phyloP scores from a whole-genome alignment of 257 asterid genomes.

The Fraxinus americana region DNA sequence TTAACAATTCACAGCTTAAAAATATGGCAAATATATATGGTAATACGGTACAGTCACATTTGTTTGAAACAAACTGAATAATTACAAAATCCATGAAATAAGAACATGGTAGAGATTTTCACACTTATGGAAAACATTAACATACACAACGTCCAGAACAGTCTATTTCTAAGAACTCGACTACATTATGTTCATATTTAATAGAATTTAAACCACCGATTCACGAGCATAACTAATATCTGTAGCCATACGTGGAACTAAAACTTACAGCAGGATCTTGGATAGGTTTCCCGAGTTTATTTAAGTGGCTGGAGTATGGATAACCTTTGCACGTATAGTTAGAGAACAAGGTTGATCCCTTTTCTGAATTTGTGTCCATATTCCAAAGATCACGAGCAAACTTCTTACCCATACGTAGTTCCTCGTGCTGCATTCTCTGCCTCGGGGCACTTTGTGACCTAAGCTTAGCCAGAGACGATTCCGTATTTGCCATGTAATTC shows the following conservation, averaged over 20 bases:
- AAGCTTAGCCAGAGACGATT: conserved; percentile 16
- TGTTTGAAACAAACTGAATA: conserved; percentile 20
- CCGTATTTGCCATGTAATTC: conserved; percentile 18
- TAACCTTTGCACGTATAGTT: conserved; percentile 38
- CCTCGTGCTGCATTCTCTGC: conserved; percentile 44
- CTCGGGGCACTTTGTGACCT: conserved; percentile 24
- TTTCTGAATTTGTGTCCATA: conserved; percentile 38
- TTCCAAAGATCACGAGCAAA: conserved; percentile 33
- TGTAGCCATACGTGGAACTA: conserved; percentile 30
- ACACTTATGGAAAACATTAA: conserved; percentile 16
- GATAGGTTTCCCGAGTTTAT: conserved; percentile 36
- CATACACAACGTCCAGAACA: conserved; percentile 9
- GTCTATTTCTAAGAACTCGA: background rate
- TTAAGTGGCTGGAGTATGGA: conserved; percentile 32
- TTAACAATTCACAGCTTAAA: background rate
- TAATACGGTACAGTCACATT: conserved; percentile 15
- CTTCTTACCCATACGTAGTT: conserved; percentile 22
- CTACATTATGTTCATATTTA: background rate
- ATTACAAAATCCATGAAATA: conserved; percentile 17
- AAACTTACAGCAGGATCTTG: conserved; percentile 25
- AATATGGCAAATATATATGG: background rate
- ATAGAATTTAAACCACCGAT: background rate
- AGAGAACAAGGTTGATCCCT: conserved; percentile 31
- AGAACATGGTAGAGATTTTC: conserved; percentile 24
- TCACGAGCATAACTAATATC: conserved; percentile 28